Base-by-base conservation (phyloP, 2,329 filamentous ascomycete species). In the Fusarium mangiferae region DNA sequence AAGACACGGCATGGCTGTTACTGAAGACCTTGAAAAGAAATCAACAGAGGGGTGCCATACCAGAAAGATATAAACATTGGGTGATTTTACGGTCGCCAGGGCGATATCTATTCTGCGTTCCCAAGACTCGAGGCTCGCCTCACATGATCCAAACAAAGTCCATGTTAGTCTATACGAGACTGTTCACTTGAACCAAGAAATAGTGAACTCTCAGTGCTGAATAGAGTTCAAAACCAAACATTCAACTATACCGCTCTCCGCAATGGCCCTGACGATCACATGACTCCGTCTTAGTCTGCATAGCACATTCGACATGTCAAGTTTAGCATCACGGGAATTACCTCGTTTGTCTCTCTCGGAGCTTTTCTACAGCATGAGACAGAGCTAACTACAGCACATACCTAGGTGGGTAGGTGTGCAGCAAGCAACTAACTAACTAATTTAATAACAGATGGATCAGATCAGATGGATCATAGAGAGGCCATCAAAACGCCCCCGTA, bases 1-100 rank as follows among this genome's bases (percentile, higher is more conserved):
- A 51, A 70, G 65, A 69, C 60, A 72, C 62, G 28, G 54, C 57
- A 74, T 39, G 52, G 46, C 49, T 30, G 39, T 48, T 56, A 33
- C 39, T 52, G 46, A 46, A 56, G 46, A 35, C 39, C 44, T 30
- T 35, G n/a, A n/a, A n/a, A 14, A 22, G 46, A 46, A 64, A 28
- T 17, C 28, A 18, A 17, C 17, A 8, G 38, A 45, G n/a, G 18
- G 17, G 18, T 42, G 56, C 15, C n/a, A 48, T 39, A 66, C 17
- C 56, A 46, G 68, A 60, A 57, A 51, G n/a, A 59, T 41, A 71
- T 49, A 52, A 44, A 55, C 39, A 57, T 36, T 28, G 42, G 18
- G 52, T 20, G 42, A 22, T 57, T 41, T 33, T 52, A 44, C 14
- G 30, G 57, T 62, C 48, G 51, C 51, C 30, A 14, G 46, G 51